phyloP scores from a whole-genome alignment of 768 basidiomycete genomes.

The Sarcomyxa edulis region DNA sequence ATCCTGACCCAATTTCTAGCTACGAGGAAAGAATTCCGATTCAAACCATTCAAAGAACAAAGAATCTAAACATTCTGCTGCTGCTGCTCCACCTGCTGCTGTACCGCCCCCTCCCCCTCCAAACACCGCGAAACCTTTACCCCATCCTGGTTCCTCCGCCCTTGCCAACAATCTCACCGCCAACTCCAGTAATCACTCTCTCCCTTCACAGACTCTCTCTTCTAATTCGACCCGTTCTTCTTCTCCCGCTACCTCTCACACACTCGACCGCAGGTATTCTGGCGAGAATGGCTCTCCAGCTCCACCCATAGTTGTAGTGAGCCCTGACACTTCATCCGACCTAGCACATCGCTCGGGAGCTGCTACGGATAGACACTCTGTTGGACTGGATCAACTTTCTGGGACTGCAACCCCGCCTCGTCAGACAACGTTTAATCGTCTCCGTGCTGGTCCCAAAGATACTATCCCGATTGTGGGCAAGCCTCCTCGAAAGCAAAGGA shows the following conservation, averaged over 20 bases:
- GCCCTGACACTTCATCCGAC: slow-evolving; percentile 58
- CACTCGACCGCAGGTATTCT: slow-evolving; percentile 58
- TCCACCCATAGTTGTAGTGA: slow-evolving; percentile 86
- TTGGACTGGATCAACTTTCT: slow-evolving; percentile 38
- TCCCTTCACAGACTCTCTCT: slow-evolving; percentile 33
- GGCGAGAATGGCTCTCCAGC: slow-evolving; percentile 43
- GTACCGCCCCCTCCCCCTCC: slow-evolving; percentile 57
- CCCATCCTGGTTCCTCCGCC: slow-evolving; percentile 39
- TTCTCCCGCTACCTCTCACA: slow-evolving; percentile 32
- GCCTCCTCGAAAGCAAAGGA: slow-evolving; percentile 95
- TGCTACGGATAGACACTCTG: slow-evolving; percentile 43
- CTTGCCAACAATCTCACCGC: slow-evolving; percentile 22
- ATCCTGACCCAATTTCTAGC: slow-evolving; percentile 29
- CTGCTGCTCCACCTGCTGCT: slow-evolving; percentile 29
- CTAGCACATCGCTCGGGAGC: slow-evolving; percentile 33
- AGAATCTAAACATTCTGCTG: slow-evolving; percentile 39
- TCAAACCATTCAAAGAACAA: slow-evolving; percentile 59
- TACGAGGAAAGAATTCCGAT: slow-evolving; percentile 66
- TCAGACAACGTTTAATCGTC: slow-evolving; percentile 63
- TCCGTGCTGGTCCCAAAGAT: slow-evolving; percentile 85
- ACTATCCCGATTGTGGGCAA: slow-evolving; percentile 96
- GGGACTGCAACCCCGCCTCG: slow-evolving; percentile 56
- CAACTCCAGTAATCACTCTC: slow-evolving; percentile 30
- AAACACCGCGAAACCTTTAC: slow-evolving; percentile 62
- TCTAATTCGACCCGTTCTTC: slow-evolving; percentile 38